Evolutionary conservation across 805 yeast genomes (phyloP).

Genomic region (Starmerella apis): DNA sequence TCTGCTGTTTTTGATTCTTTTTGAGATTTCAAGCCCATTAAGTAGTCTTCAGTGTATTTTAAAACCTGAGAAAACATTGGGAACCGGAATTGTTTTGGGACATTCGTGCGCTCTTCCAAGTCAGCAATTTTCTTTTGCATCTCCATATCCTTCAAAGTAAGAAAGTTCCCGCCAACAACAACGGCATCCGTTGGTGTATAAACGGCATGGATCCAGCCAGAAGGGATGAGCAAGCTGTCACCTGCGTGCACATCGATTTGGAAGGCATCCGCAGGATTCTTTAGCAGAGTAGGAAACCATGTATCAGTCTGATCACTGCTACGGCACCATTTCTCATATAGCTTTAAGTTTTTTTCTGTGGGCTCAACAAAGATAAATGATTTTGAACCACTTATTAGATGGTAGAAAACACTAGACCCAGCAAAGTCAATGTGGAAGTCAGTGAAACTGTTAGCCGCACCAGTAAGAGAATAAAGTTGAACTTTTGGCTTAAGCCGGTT

Average conservation of each 20-base stretch:
- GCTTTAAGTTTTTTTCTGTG: slow-evolving; percentile 46
- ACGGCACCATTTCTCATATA: slow-evolving; percentile 64
- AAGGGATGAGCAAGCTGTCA: slow-evolving; percentile 71
- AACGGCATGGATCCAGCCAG: slow-evolving; percentile 91
- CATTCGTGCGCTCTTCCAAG: slow-evolving; percentile 58
- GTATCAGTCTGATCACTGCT: slow-evolving; percentile 49
- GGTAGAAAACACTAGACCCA: slow-evolving; percentile 85
- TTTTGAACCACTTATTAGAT: slow-evolving; percentile 64
- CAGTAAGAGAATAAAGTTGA: slow-evolving; percentile 74
- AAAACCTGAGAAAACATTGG: slow-evolving; percentile 64
- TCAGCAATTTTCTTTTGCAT: slow-evolving; percentile 53
- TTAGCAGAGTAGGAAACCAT: slow-evolving; percentile 52
- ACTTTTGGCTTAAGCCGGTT: slow-evolving; percentile 30
- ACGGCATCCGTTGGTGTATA: slow-evolving; percentile 71
- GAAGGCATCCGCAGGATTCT: slow-evolving; percentile 36
- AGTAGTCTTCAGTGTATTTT: slow-evolving; percentile 46
- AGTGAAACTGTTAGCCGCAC: slow-evolving; percentile 67
- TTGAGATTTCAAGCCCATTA: background rate
- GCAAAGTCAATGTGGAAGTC: slow-evolving; percentile 90
- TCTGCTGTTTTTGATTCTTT: background rate
- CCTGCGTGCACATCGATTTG: slow-evolving; percentile 48
- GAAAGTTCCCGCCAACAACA: slow-evolving; percentile 80
- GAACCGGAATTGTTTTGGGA: slow-evolving; percentile 64
- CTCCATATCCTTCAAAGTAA: slow-evolving; percentile 52
- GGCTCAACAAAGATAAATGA: slow-evolving; percentile 74